A percentile compares a stretch with the other conserved stretches of the same genome.
Conservation (phyloP, 768 basidiomycete species). For the Auricularia auricula-judae region DNA sequence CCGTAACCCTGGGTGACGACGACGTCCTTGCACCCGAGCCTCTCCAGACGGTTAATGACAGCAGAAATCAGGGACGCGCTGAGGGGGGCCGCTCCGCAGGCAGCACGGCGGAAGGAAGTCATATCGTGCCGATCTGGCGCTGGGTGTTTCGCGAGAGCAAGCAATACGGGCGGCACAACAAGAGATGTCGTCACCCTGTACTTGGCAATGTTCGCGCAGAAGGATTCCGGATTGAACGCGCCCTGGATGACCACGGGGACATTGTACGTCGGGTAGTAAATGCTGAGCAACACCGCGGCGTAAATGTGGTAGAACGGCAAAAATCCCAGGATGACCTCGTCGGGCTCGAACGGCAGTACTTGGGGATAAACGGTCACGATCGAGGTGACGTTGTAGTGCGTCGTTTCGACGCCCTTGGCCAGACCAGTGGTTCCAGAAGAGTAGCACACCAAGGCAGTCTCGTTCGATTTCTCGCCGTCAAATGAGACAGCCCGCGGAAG, state of each 20-base stretch:
- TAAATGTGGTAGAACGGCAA: constrained; percentile 36
- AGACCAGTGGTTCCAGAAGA: constrained; percentile 63
- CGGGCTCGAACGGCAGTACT: constrained; percentile 29
- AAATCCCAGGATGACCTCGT: constrained; percentile 49
- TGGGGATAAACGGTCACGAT: constrained; percentile 41
- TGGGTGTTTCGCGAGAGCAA: constrained; percentile 59
- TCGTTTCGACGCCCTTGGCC: constrained; percentile 54
- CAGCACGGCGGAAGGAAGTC: constrained; percentile 41
- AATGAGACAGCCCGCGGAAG: constrained; percentile 45
- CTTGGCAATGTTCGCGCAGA: constrained; percentile 53
- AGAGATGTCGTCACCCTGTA: constrained; percentile 49
- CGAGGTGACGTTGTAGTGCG: constrained; percentile 47
- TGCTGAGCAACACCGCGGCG: neutral
- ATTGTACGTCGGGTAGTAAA: constrained; percentile 3
- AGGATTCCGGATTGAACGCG: constrained; percentile 54
- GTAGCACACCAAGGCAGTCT: constrained; percentile 59
- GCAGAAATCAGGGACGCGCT: constrained; percentile 48
- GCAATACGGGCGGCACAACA: constrained; percentile 77
- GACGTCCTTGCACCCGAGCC: constrained; percentile 6
- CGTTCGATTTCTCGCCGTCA: constrained; percentile 39
- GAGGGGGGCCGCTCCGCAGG: constrained; percentile 76
- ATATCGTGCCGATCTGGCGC: constrained; percentile 58
- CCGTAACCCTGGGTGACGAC: constrained; percentile 44
- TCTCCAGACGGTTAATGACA: constrained; percentile 28
- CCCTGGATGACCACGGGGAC: constrained; percentile 16